Percentiles rank a stretch among this genome's conserved stretches.
phyloP scores from a whole-genome alignment of 345 rosid genomes.

The Tarenaya hassleriana region DNA sequence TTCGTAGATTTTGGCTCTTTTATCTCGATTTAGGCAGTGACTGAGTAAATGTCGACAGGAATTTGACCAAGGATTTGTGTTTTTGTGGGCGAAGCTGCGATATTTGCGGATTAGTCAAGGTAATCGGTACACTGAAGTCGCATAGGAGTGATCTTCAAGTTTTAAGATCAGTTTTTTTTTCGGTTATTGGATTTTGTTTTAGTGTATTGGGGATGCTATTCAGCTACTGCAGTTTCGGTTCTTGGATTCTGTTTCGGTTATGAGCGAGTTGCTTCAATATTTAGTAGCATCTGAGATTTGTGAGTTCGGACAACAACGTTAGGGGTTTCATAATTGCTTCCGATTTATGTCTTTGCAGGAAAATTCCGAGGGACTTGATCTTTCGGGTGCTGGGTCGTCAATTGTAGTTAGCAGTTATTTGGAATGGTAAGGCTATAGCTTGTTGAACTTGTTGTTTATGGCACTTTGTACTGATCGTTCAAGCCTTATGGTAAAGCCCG shows the following conservation, averaged over 20 bases:
- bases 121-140: constrained; percentile 16
- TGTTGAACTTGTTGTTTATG: constrained; percentile 8
- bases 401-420: constrained; percentile 89
- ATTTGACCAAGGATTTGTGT: too few relatives aligned
- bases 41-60: background rate
- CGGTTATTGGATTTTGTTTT: constrained; percentile 12
- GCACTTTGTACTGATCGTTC: background rate
- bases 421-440: constrained; percentile 69
- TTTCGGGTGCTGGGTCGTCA: constrained; percentile 95
- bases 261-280: background rate
- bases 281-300: constrained; percentile 3
- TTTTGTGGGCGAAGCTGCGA: constrained; percentile 2
- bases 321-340: background rate
- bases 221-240: background rate
- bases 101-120: constrained; percentile 8
- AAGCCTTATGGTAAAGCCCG: background rate
- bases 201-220: background rate
- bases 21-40: constrained; percentile 20
- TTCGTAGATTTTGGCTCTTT: background rate
- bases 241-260: background rate
- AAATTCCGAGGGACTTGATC: constrained; percentile 95
- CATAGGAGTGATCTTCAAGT: constrained; percentile 6
- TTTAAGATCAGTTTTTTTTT: constrained; percentile 12
- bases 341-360: constrained; percentile 45
- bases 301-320: constrained; percentile 3